A percentile compares a stretch with the other conserved stretches of the same genome.
Evolutionary conservation across 1,284 basidiomycete species (phyloP).

Genomic region (Prillingera fragicola): DNA sequence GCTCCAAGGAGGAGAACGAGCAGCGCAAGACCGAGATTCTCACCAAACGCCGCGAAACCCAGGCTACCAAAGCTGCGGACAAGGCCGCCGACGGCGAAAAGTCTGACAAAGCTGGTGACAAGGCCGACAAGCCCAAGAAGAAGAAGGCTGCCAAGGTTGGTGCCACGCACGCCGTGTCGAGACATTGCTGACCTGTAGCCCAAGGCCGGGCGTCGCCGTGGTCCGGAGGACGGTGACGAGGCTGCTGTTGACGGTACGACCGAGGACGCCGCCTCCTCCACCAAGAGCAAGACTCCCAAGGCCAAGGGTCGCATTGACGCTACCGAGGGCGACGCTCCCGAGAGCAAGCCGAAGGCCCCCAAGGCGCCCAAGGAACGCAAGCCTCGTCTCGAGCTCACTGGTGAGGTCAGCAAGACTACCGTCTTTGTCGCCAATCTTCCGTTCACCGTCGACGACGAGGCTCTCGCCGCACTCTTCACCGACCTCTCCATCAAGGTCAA

Average conservation of each 20-base stretch:
- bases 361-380: constrained; percentile 35
- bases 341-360: constrained; percentile 26
- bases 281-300: constrained; percentile 29
- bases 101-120: constrained; percentile 12
- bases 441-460: constrained; percentile 78
- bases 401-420: constrained; percentile 64
- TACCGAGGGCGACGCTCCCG: constrained; percentile 29
- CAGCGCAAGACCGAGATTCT: constrained; percentile 47
- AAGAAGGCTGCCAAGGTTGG: constrained; percentile 35
- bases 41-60: constrained; percentile 26
- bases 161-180: too few relatives aligned
- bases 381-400: constrained; percentile 52
- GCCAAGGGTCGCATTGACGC: constrained; percentile 24
- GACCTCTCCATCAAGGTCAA: constrained; percentile 71
- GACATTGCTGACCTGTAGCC: constrained; percentile 5
- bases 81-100: constrained; percentile 45
- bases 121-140: constrained; percentile 29
- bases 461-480: constrained; percentile 69
- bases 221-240: constrained; percentile 40
- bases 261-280: constrained; percentile 14
- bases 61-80: constrained; percentile 48
- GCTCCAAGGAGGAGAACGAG: constrained; percentile 76
- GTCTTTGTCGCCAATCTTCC: constrained; percentile 93
- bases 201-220: constrained; percentile 35
- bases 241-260: constrained; percentile 22